Percentiles rank a stretch among this genome's conserved stretches.
Conservation (phyloP, 2,329 filamentous ascomycete species). For the Calonectria crousiana region DNA sequence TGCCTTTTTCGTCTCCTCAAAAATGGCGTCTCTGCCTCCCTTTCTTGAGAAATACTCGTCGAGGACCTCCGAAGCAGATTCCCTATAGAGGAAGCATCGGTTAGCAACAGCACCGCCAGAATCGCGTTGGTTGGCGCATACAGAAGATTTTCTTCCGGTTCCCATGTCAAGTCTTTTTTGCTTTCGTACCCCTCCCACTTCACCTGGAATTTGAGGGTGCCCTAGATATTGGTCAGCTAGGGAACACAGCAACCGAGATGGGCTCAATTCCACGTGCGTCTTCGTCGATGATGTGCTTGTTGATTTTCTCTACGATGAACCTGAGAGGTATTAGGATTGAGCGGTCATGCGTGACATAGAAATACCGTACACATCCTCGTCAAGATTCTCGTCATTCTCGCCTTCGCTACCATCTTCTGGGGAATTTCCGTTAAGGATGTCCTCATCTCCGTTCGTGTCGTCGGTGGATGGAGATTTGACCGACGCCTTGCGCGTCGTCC, state of each 20-base stretch:
- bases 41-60: constrained; percentile 72
- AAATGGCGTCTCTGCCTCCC: constrained; percentile 72
- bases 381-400: constrained; percentile 53
- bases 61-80: constrained; percentile 71
- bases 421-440: constrained; percentile 41
- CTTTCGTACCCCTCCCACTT: constrained; percentile 86
- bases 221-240: constrained; percentile 49
- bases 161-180: constrained; percentile 80
- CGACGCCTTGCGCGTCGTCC: constrained; percentile 36
- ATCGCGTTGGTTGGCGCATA: constrained; percentile 28
- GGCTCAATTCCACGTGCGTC: constrained; percentile 55
- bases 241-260: background rate
- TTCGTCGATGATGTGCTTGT: constrained; percentile 72
- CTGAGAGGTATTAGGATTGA: constrained; percentile 53
- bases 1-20: constrained; percentile 63
- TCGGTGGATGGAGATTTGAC: constrained; percentile 35
- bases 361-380: constrained; percentile 58
- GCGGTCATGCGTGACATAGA: constrained; percentile 29
- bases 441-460: constrained; percentile 41
- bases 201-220: constrained; percentile 73
- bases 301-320: constrained; percentile 81
- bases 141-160: constrained; percentile 75
- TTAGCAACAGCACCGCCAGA: background rate
- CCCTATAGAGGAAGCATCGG: constrained; percentile 51
- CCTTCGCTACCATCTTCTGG: constrained; percentile 50